These are phyloP conservation scores for Parasitella parasitica DNA, from an alignment of 371 early-diverging fungal species.

Conservation along the genomic window DNA sequence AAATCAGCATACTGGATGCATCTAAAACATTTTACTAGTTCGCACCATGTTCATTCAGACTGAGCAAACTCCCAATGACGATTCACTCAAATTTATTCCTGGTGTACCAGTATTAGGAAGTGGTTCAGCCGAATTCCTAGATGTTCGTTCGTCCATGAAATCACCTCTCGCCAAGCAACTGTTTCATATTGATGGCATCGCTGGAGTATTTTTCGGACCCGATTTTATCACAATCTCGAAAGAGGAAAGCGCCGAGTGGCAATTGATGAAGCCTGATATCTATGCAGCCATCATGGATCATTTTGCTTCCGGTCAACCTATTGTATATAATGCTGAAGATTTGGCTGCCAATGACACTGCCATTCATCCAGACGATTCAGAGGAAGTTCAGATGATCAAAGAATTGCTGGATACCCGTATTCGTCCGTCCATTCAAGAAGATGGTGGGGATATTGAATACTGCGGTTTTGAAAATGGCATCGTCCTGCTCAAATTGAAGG, in stretches of 20 bases:
- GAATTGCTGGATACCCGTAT: conserved; percentile 94
- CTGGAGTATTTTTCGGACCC: conserved; percentile 84
- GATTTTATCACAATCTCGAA: conserved; percentile 95
- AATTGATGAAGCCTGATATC: conserved; percentile 92
- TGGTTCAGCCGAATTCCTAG: conserved; percentile 78
- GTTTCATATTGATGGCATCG: conserved; percentile 89
- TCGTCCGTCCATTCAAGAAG: conserved; percentile 95
- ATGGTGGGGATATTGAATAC: conserved; percentile 98
- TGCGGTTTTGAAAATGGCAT: conserved; percentile 86
- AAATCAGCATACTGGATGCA: neutral
- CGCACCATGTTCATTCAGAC: conserved; percentile 95
- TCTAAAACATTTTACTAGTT: conserved; percentile 34
- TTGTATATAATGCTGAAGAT: conserved; percentile 57
- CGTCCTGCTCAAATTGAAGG: conserved; percentile 89
- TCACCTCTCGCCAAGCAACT: conserved; percentile 90
- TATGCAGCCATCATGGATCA: conserved; percentile 96
- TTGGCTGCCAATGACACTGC: conserved; percentile 65
- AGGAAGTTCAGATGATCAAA: conserved; percentile 96
- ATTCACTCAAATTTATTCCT: conserved; percentile 92
- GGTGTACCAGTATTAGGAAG: conserved; percentile 74
- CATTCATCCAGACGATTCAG: conserved; percentile 80
- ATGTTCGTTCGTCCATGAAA: conserved; percentile 70
- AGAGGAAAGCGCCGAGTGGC: conserved; percentile 84
- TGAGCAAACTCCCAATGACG: conserved; percentile 90
- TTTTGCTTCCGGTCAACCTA: conserved; percentile 81